Percentiles rank a stretch among this genome's conserved stretches.
These are phyloP conservation scores for Rhizoclosmatium globosum DNA, from an alignment of 192 early-diverging fungal species.

Conservation along the genomic window DNA sequence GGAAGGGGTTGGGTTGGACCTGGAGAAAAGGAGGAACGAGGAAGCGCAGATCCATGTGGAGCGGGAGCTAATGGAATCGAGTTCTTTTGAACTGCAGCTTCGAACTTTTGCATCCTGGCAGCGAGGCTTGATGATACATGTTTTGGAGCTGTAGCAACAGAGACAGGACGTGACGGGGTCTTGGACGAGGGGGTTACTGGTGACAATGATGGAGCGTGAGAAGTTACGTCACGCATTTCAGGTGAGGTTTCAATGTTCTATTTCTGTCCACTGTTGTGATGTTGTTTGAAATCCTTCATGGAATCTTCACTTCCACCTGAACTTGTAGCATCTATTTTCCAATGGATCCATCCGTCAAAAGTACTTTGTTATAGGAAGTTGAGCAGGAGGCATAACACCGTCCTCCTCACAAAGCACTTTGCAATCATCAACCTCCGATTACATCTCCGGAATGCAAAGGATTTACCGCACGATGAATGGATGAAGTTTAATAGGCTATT, in stretches of 20 bases:
- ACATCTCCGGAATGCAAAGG: background rate
- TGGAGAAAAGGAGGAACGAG: too few species aligned
- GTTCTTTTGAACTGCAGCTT: too few species aligned
- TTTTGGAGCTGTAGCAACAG: background rate
- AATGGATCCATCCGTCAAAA: constrained; percentile 6
- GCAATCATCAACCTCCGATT: background rate
- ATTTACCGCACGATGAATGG: background rate
- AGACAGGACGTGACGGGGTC: background rate
- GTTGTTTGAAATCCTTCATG: too few species aligned
- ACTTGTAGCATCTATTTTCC: background rate
- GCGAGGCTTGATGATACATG: too few species aligned
- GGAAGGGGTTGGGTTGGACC: background rate
- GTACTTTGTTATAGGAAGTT: background rate
- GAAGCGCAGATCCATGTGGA: too few species aligned
- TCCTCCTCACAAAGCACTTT: background rate
- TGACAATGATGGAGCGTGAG: background rate
- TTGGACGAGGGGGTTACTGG: background rate
- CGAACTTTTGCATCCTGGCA: too few species aligned
- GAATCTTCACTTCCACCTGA: background rate
- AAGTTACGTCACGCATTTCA: background rate
- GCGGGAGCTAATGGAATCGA: too few species aligned
- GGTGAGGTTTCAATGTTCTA: background rate
- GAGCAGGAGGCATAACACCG: background rate
- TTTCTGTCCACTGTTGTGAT: background rate
- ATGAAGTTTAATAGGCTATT: background rate